Evolutionary conservation across 2,329 filamentous ascomycete species (phyloP).

Genomic region (Epichloe amarillans): DNA sequence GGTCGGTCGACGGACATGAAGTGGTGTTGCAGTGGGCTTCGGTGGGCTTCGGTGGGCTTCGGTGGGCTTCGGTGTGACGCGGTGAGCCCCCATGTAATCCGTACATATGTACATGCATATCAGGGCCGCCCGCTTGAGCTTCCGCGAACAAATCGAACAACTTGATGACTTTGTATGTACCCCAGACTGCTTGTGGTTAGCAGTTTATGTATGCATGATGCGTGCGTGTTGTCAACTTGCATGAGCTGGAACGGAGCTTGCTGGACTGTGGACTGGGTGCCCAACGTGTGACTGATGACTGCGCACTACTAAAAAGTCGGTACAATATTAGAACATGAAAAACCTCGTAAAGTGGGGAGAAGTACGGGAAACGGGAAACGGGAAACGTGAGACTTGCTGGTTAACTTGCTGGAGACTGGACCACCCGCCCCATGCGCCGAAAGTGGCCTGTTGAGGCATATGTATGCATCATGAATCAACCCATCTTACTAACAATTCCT

Average conservation of each 20-base stretch:
- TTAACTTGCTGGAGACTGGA: too few species aligned
- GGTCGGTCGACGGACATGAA: background rate
- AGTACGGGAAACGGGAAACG: too few species aligned
- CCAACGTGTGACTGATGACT: background rate
- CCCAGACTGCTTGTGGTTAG: conserved; percentile 1
- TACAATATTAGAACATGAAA: background rate
- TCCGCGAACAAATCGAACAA: background rate
- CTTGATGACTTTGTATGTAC: background rate
- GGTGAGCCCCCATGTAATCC: too few species aligned
- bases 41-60: too few species aligned
- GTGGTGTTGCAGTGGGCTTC: background rate
- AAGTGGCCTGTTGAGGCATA: too few species aligned
- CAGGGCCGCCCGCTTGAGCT: background rate
- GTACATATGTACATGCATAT: background rate
- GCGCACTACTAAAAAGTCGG: background rate
- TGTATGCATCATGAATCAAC: too few species aligned
- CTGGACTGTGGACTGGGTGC: background rate
- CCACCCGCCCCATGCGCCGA: too few species aligned
- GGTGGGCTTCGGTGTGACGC: too few species aligned
- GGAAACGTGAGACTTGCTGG: too few species aligned
- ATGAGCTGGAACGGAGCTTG: background rate
- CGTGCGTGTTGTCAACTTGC: background rate
- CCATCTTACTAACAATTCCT: too few species aligned
- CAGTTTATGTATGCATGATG: background rate
- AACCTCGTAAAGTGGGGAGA: too few species aligned